Base-by-base conservation (phyloP, 106 monocot species). In the Gastrodia elata region DNA sequence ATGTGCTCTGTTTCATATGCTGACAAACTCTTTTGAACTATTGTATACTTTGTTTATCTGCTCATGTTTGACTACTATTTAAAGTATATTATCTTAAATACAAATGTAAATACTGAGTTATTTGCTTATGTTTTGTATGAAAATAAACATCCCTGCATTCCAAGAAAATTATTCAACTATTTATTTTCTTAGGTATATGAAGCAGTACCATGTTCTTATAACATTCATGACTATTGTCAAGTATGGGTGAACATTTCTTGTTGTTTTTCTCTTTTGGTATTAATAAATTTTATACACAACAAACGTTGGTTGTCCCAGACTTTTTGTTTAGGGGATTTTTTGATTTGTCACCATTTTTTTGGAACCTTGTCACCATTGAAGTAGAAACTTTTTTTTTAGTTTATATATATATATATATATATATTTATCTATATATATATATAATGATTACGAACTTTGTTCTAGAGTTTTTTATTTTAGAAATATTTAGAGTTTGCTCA, bases 1-100 rank as follows among this genome's bases (percentile, higher is more conserved):
- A 84, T 25, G 87, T 30, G 5, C 7, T 52, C 20, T 5, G 6
- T 67, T 67, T 39, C 26, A 16, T 69, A 22, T 16, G 10, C 40
- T 69, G 40, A 24, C 22, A 4, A 22, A 20, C 33, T 11, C 20
- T 9, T 15, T 32, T 32, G 27, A 32, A 32, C 30, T 32, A 15
- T 32, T 30, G 8, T 30, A 61, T 61, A 61, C 22, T 32, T 61
- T 2, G 9, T 24, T 33, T 61, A 25, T 13, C 0, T 61, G 2
- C 13, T 61, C 14, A 58, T 30, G 8, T 61, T 32, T 13, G 32
- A 10, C 8, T 5, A 7, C 11, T 11, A 61, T 32, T 61, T 13
- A 61, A 32, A 22, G 16, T 44, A 44, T 57, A 2, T 61, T 61
- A 30, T 28, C 14, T 30, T 61, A 10, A 32, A 32, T 32, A 32